Evolutionary conservation across 169 alveolate genomes (phyloP).

Genomic region (Plasmodium relictum): DNA sequence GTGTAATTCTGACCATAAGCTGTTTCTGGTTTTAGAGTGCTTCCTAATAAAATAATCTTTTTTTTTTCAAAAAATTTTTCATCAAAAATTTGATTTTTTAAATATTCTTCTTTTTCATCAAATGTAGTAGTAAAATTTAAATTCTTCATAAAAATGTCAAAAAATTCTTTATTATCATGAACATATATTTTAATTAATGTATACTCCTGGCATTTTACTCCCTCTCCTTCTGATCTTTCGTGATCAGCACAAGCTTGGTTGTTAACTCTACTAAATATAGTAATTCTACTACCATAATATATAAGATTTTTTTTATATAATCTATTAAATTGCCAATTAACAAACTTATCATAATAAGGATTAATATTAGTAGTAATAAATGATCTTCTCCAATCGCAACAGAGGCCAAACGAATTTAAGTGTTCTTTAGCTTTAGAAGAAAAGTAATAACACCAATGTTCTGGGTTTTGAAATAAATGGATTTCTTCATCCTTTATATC

Average conservation of each 20-base stretch:
- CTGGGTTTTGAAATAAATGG: conserved; percentile 95
- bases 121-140: not conserved
- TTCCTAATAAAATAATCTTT: conserved; percentile 92
- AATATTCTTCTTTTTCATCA: conserved; percentile 4
- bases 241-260: conserved; percentile 99
- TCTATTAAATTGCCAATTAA: conserved; percentile 97
- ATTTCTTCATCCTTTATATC: conserved; percentile 96
- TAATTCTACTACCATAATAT: conserved; percentile 92
- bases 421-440: conserved; percentile 96
- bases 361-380: conserved; percentile 98
- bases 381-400: conserved; percentile 98
- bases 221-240: conserved; percentile 91
- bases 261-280: conserved; percentile 94
- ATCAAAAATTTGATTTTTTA: conserved; percentile 24
- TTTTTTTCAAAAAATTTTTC: conserved; percentile 11
- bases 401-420: conserved; percentile 87
- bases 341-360: conserved; percentile 96
- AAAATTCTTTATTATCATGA: conserved; percentile 80
- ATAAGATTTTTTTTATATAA: conserved; percentile 88
- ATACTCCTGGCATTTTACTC: conserved; percentile 97
- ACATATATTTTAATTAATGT: conserved; percentile 95
- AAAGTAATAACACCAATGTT: conserved; percentile 98
- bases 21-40: conserved; percentile 99
- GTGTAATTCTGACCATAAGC: conserved; percentile 99
- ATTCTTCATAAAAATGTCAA: conserved; percentile 18